These are phyloP conservation scores for Fusarium succisae DNA, from an alignment of 2,329 filamentous ascomycete genomes.

Conservation along the genomic window DNA sequence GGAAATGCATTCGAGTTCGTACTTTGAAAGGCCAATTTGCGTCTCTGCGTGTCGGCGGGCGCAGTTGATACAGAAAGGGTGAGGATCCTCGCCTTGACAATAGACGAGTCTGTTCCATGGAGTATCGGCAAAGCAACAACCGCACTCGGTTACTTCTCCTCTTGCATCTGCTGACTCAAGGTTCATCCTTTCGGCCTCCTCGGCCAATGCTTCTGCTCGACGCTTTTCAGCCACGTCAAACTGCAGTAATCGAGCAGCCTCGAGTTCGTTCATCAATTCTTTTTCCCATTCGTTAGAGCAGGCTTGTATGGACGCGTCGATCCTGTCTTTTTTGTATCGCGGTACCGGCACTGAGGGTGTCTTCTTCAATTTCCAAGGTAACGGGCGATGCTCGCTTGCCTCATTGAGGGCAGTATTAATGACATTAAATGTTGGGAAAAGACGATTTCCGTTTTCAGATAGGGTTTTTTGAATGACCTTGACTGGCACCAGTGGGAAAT, in stretches of 20 bases:
- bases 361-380: conserved; percentile 22
- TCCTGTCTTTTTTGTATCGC: conserved; percentile 6
- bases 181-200: conserved; percentile 51
- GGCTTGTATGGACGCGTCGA: neutral
- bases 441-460: conserved; percentile 1
- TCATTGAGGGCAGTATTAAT: conserved; percentile 10
- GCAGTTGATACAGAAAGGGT: conserved; percentile 78
- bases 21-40: conserved; percentile 74
- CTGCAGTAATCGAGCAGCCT: conserved; percentile 23
- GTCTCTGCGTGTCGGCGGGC: conserved; percentile 71
- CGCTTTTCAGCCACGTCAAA: conserved; percentile 37
- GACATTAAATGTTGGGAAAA: conserved; percentile 32
- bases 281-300: neutral
- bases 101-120: conserved; percentile 74
- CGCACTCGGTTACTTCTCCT: conserved; percentile 72
- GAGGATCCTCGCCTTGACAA: conserved; percentile 67
- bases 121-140: conserved; percentile 76
- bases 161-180: conserved; percentile 52
- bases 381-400: neutral
- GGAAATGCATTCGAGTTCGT: conserved; percentile 76
- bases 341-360: neutral
- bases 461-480: conserved; percentile 20
- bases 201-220: conserved; percentile 42
- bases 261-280: conserved; percentile 34
- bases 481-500: conserved; percentile 35